These are phyloP conservation scores for Maudiozyma barnettii DNA, from an alignment of 805 yeast species.

Conservation along the genomic window DNA sequence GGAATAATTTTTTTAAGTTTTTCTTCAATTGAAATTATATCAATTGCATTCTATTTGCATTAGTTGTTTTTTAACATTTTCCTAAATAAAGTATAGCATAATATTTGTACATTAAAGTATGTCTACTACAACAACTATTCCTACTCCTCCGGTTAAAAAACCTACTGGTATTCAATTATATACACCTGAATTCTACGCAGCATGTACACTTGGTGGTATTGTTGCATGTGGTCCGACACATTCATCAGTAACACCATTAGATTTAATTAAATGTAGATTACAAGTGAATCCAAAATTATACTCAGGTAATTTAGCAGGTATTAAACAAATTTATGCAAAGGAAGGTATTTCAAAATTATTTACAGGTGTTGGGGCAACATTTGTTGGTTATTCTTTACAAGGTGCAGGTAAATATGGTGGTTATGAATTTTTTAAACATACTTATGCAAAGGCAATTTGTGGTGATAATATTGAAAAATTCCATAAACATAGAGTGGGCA, in stretches of 20 bases:
- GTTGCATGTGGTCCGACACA: constrained; percentile 97
- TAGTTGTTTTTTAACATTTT: too few species aligned
- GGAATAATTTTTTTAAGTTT: too few species aligned
- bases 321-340: constrained; percentile 58
- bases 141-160: background rate
- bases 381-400: constrained; percentile 86
- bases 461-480: constrained; percentile 52
- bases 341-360: constrained; percentile 70
- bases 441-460: constrained; percentile 54
- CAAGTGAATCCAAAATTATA: constrained; percentile 75
- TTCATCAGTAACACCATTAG: constrained; percentile 85
- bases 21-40: too few species aligned
- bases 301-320: constrained; percentile 72
- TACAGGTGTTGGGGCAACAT: constrained; percentile 89
- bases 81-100: too few species aligned
- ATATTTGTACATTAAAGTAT: background rate
- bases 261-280: constrained; percentile 84
- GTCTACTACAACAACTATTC: background rate
- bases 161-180: constrained; percentile 14
- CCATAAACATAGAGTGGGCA: constrained; percentile 55
- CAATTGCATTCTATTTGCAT: too few species aligned
- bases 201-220: constrained; percentile 53
- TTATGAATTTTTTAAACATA: constrained; percentile 82
- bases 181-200: constrained; percentile 22
- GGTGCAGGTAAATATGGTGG: constrained; percentile 97